Base-by-base conservation (phyloP, 2,329 filamentous ascomycete species). In the Blumeria graminis region DNA sequence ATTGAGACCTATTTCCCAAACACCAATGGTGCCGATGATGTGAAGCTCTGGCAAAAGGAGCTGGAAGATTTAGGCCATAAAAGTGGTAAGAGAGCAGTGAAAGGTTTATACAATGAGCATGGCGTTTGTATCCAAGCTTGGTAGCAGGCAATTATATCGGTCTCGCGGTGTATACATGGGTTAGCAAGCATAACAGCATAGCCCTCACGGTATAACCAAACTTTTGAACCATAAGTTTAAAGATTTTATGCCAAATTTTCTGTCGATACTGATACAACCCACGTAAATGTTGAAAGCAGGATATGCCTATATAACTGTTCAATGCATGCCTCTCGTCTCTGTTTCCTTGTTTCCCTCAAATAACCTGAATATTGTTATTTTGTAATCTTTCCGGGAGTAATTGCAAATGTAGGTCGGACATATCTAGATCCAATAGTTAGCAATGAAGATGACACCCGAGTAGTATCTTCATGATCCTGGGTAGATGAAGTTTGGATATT, bases 341-440 rank as follows among this genome's bases (percentile, higher is more conserved):
- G 22, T 2, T 28, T 28, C 1, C 1, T 28, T 28, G 2, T 28
- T 28, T 28, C 4, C 22, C 2, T 28, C 22, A 28, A 28, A 28
- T 28, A 28, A 28, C 22, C 22, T 28, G 22, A 28, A 28, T 28
- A 28, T 28, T 28, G 18, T 43, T 63, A 65, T 52, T 62, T 63
- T 45, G 62, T 58, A 28, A 57, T 57, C 39, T 57, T 22, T 38
- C 28, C 68, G n/a, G 87, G 87, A 55, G 82, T 80, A 59, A 83
- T 76, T 51, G 81, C 80, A 69, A 81, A 89, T 22, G 85, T 90
- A 61, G 87, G 86, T 67, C 85, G 78, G 65, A 93, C 81, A 66
- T 86, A 90, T 69, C 85, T 88, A 63, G 32, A 28, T 28, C 22
- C 22, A 28, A 28, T 28, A 28, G 22, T 28, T 28, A 28, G 22